These are phyloP conservation scores for Trichophyton benhamiae DNA, from an alignment of 2,329 filamentous ascomycete genomes.

Conservation along the genomic window DNA sequence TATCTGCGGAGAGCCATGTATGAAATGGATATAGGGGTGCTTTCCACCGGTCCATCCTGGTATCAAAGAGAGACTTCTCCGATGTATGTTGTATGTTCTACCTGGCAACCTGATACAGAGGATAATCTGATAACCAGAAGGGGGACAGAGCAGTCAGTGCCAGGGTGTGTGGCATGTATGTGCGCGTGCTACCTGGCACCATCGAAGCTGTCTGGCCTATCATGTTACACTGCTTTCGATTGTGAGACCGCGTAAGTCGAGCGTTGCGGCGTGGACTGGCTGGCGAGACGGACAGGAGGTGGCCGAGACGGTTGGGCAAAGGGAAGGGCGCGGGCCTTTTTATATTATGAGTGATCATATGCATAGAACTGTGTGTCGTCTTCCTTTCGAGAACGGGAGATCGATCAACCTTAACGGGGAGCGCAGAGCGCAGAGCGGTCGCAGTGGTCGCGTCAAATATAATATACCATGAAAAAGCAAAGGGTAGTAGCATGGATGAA, in stretches of 20 bases:
- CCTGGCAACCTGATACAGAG: neutral
- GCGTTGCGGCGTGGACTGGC: neutral
- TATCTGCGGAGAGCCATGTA: neutral
- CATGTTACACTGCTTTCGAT: neutral
- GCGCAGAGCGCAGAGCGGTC: neutral
- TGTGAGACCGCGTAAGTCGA: neutral
- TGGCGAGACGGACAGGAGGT: neutral
- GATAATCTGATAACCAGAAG: neutral
- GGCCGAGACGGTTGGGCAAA: neutral
- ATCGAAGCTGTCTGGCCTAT: neutral
- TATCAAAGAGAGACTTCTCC: too few species aligned
- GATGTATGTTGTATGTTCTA: neutral
- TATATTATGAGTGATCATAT: neutral
- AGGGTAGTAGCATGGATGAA: neutral
- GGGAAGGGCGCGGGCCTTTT: neutral
- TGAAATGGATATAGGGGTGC: neutral
- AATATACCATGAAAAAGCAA: too few species aligned
- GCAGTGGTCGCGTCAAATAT: neutral
- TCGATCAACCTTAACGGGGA: neutral
- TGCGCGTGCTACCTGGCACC: conserved; percentile 1
- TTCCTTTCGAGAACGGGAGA: neutral
- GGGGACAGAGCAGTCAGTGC: neutral
- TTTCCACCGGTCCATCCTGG: too few species aligned
- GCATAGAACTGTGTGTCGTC: neutral
- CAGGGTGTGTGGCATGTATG: neutral